Base-by-base conservation (phyloP, 345 rosid species). In the Euphorbia tirucalli region DNA sequence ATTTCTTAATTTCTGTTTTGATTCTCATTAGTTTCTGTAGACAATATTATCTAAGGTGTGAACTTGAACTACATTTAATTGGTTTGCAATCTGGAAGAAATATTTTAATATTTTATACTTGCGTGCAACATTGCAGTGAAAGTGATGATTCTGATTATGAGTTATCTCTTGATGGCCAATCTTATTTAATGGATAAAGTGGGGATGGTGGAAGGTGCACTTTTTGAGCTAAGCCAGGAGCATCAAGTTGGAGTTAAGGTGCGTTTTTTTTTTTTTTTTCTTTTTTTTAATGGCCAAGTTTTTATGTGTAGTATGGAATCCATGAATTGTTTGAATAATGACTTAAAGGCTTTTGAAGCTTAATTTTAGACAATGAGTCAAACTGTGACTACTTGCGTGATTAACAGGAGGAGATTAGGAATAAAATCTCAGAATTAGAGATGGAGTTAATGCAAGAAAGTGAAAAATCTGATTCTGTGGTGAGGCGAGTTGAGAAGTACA, bases 381-480 rank as follows among this genome's bases (percentile, higher is more conserved):
- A n/a, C n/a, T n/a, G n/a, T n/a, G 57, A 25, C 22, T 39, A 75
- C 65, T 43, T 60, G 48, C 57, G 74, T 78, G 70, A 68, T 67
- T 65, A 58, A 71, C 89, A 92, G 97, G 97, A 92, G 35, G 97
- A 88, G 57, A 86, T 95, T 74, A 88, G 96, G 84, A 86, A 75
- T 73, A 82, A 78, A 78, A 79, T 89, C 61, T 85, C 88, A 21
- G 77, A 77, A 50, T 70, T 95, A 52, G 96, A 90, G 85, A 69
- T 71, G 7, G 89, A 86, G 74, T 63, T 95, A 69, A 69, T 79
- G 80, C 73, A 71, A 50, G 87, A 82, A 78, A 80, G 62, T 59
- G 87, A 90, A 72, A 85, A 84, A 44, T 84, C 81, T 59, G 79
- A 64, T 70, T 78, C 83, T 68, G 97, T 91, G 62, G 76, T 78